Base-by-base conservation (phyloP, 2,329 filamentous ascomycete genomes). In the Aureobasidium sp. region DNA sequence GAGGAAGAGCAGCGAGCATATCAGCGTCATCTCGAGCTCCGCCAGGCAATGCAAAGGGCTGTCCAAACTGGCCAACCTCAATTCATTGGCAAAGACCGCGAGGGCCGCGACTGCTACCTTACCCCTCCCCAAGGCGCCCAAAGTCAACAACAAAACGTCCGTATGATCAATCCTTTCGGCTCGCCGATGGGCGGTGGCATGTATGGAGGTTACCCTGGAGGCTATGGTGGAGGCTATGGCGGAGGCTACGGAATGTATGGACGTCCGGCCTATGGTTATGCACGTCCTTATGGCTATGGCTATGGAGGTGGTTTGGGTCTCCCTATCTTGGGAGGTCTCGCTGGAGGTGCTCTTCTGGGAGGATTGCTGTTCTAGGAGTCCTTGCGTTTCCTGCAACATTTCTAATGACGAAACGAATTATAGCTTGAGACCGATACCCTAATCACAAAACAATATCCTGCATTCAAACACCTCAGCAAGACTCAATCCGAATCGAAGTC, bases 81-180 rank as follows among this genome's bases (percentile, higher is more conserved):
- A 65, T 74, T 80, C 13, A 66, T 86, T 0, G 80, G 82, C 41
- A 80, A 79, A 65, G 82, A 86, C 68, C 68, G 69, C 12, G 71
- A 82, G 36, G 82, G 83, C 1, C 75, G 76, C 43, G 80, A 84
- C 61, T 74, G 86, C n/a, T 87, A 82, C 70, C 77, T 86, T 37
- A 80, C 84, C 67, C 82, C 83, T 9, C 82, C 82, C 2, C 71
- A 73, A 29, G 76, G 74, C 0, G 65, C 67, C 65, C 66, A 66
- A 7, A 69, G 66, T 8, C 27, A 32, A 6, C 57, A 50, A 9
- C 26, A 13, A n/a, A 51, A 60, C 15, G 26, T n/a, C 9, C 57
- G 57, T 36, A 37, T 20, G 24, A 60, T 60, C 36, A 60, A 60
- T 36, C 57, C 57, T 5, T 60, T 50, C 12, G 57, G 57, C 17